phyloP scores from a whole-genome alignment of 768 basidiomycete genomes.

The Leucocoprinus leucothites region DNA sequence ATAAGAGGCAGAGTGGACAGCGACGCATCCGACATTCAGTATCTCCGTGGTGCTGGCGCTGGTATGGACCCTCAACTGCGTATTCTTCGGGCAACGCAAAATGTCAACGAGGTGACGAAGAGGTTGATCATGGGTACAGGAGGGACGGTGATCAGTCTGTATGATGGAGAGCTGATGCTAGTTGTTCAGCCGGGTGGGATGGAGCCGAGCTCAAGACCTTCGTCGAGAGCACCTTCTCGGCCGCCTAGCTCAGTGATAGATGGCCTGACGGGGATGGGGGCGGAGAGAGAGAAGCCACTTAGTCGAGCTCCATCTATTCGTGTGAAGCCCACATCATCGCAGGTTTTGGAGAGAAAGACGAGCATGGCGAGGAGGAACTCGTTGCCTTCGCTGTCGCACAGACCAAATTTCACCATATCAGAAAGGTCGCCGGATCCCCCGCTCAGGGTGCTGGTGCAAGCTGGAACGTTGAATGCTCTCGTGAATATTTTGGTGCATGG shows the following conservation, averaged over 20 bases:
- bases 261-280: conserved; percentile 16
- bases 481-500: conserved; percentile 78
- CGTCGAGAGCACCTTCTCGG: conserved; percentile 64
- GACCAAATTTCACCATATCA: conserved; percentile 51
- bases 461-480: conserved; percentile 72
- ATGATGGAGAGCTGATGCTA: conserved; percentile 71
- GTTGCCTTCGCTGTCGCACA: conserved; percentile 69
- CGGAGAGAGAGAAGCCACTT: conserved; percentile 38
- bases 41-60: conserved; percentile 35
- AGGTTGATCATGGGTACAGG: conserved; percentile 45
- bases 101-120: conserved; percentile 29
- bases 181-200: conserved; percentile 56
- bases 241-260: conserved; percentile 64
- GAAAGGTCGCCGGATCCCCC: conserved; percentile 70
- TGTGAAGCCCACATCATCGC: conserved; percentile 67
- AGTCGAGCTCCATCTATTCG: conserved; percentile 72
- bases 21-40: conserved; percentile 57
- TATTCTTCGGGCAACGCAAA: conserved; percentile 27
- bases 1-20: conserved; percentile 71
- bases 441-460: conserved; percentile 72
- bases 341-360: conserved; percentile 72
- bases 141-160: conserved; percentile 70
- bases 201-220: conserved; percentile 50
- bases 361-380: conserved; percentile 75
- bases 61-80: conserved; percentile 41